Evolutionary conservation across 2,329 filamentous ascomycete species (phyloP).

Genomic region (Xylaria sp.): DNA sequence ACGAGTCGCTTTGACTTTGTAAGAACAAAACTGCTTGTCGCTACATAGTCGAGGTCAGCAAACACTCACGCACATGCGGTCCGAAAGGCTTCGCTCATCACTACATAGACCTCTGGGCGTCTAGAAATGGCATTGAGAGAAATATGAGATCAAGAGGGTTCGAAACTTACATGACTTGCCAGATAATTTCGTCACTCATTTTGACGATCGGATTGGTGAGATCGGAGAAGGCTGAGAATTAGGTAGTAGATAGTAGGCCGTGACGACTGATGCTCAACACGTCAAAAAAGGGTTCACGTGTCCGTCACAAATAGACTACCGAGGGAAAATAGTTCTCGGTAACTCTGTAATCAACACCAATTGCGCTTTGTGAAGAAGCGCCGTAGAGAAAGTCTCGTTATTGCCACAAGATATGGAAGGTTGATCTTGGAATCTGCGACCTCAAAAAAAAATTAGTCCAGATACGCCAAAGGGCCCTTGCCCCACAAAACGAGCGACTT

Average conservation of each 20-base stretch:
- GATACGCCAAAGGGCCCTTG: slow-evolving; percentile 26
- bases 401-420: slow-evolving; percentile 19
- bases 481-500: slow-evolving; percentile 6
- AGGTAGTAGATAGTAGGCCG: background rate
- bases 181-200: slow-evolving; percentile 96
- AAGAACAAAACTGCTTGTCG: slow-evolving; percentile 89
- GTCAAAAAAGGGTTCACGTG: background rate
- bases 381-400: background rate
- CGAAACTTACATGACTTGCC: slow-evolving; percentile 78
- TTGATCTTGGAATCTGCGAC: slow-evolving; percentile 14
- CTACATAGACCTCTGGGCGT: background rate
- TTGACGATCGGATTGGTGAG: slow-evolving; percentile 58
- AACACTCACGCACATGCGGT: slow-evolving; percentile 1
- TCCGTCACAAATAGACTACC: background rate
- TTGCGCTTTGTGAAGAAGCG: background rate
- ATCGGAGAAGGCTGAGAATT: slow-evolving; percentile 3
- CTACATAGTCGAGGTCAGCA: slow-evolving; percentile 24
- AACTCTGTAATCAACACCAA: too few species aligned
- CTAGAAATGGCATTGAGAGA: background rate
- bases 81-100: background rate
- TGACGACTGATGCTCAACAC: slow-evolving; percentile 5
- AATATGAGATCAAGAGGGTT: background rate
- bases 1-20: slow-evolving; percentile 66
- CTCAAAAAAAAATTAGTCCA: slow-evolving; percentile 42
- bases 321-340: background rate